Evolutionary conservation across 2,329 filamentous ascomycete species (phyloP), one percentile per base, ranked within the genome.

Genomic region (Periglandula ipomoeae): DNA sequence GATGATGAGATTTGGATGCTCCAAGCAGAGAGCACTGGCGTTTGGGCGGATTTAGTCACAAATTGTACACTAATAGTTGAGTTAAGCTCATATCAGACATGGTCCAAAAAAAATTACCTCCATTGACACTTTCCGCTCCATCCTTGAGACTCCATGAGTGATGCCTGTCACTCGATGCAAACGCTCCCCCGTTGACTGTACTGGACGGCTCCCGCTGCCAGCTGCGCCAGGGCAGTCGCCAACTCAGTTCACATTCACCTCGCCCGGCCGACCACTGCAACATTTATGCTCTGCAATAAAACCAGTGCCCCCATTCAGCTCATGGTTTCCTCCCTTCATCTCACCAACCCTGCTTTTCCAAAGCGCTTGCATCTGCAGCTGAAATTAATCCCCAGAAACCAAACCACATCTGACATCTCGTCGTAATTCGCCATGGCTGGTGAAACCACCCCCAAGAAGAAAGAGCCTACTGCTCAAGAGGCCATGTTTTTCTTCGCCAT

Each of bases 401-500:
- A n/a, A 15, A 13, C 5, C 15, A 13, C 10, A 8, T 20, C 15
- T 42, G 3, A 1, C 34, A 34, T 20, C 17, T 17, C 19, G 32
- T 32, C 35, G n/a, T 37, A 20, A 6, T 8, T 26, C 39, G 52
- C n/a, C 22, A 69, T 69, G 66, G 45, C 62, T 15, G 61, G 64
- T 9, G 46, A 57, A 11, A 48, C 45, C 5, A 52, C 50, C 15
- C 52, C 54, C 20, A 52, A 49, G 47, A 63, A 62, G 53, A 63
- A 63, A 48, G 64, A 67, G 43, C 70, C 69, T 1, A 70, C 62
- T 5, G 53, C 64, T 1, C 55, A 62, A 4, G 72, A 75, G 52
- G 65, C 68, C 8, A 66, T 66, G 56, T 68, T 74, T 39, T 72
- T 73, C 57, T 66, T 67, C 50, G 64, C 66, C 47, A 68, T 75